Percentiles rank a stretch among this genome's conserved stretches.
phyloP scores from a whole-genome alignment of 495 filamentous ascomycete species.

The Penicillium ucsense region DNA sequence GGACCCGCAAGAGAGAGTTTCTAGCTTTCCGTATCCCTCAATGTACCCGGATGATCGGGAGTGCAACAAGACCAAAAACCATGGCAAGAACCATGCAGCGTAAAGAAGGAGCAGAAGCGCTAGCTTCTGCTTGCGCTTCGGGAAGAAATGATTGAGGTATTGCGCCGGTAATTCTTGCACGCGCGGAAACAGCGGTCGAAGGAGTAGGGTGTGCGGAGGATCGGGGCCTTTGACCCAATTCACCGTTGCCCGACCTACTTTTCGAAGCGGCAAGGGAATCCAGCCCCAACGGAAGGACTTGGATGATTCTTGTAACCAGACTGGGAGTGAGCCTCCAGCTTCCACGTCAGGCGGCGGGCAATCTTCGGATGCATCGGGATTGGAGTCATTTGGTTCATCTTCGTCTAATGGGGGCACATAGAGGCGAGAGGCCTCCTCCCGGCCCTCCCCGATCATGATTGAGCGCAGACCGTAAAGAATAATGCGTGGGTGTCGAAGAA shows the following conservation, averaged over 20 bases:
- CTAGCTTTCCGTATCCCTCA: constrained; percentile 55
- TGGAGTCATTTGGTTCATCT: constrained; percentile 26
- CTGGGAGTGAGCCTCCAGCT: constrained; percentile 28
- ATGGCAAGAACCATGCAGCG: constrained; percentile 62
- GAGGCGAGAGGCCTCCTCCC: constrained; percentile 23
- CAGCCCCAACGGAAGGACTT: constrained; percentile 44
- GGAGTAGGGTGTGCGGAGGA: constrained; percentile 50
- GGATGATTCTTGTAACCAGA: constrained; percentile 46
- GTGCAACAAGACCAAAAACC: constrained; percentile 55
- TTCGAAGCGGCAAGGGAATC: constrained; percentile 41
- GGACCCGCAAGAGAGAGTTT: constrained; percentile 57
- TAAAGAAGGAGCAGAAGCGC: constrained; percentile 52
- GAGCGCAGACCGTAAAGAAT: not conserved
- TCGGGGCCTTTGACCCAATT: constrained; percentile 66
- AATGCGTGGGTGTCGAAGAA: too few relatives aligned
- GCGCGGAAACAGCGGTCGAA: constrained; percentile 58
- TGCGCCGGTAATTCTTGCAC: constrained; percentile 60
- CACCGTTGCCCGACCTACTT: constrained; percentile 36
- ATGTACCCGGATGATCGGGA: constrained; percentile 56
- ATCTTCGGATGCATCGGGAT: constrained; percentile 34
- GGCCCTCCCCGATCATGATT: constrained; percentile 29
- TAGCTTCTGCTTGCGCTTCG: constrained; percentile 51
- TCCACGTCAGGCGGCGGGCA: constrained; percentile 29
- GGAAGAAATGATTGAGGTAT: constrained; percentile 51
- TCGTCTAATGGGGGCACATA: constrained; percentile 28